Evolutionary conservation across 2,329 filamentous ascomycete genomes (phyloP).

Genomic region (Neophaeococcomyces mojaviensis): DNA sequence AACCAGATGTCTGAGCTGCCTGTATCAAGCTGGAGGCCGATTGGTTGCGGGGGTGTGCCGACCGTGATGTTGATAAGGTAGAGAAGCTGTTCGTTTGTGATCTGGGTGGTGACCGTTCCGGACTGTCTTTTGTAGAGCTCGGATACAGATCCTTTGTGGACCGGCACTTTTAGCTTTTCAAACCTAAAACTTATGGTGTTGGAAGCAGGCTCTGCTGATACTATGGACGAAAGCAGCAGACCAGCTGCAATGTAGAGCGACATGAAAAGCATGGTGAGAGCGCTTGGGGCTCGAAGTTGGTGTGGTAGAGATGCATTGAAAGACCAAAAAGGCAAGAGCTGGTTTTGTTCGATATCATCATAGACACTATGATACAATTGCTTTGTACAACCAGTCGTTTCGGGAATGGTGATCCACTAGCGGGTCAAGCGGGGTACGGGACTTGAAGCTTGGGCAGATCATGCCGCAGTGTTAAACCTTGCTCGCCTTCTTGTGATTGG

Average conservation of each 20-base stretch:
- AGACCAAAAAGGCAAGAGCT: no score
- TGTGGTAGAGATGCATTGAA: no score
- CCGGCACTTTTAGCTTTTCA: conserved; percentile 14
- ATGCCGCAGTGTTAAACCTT: no score
- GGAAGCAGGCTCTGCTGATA: conserved; percentile 9
- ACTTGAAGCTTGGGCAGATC: no score
- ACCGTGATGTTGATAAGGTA: conserved; percentile 58
- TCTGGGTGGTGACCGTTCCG: conserved; percentile 13
- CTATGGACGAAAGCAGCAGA: conserved; percentile 13
- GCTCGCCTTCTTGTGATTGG: no score
- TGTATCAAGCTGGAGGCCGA: conserved; percentile 58
- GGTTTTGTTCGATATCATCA: no score
- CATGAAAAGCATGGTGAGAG: no score
- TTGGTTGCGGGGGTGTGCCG: conserved; percentile 52
- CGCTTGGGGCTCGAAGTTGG: no score
- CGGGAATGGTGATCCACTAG: no score
- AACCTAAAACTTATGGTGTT: conserved; percentile 19
- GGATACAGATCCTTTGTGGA: conserved; percentile 8
- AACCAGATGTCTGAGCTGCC: conserved; percentile 33
- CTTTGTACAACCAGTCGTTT: no score
- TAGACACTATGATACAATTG: no score
- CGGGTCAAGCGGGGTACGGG: no score
- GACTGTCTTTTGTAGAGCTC: conserved; percentile 15
- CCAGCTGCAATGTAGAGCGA: conserved; percentile 9
- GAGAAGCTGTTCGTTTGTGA: conserved; percentile 30